phyloP scores from a whole-genome alignment of 176 grass and related monocot genomes.

The Oryza meyeriana region DNA sequence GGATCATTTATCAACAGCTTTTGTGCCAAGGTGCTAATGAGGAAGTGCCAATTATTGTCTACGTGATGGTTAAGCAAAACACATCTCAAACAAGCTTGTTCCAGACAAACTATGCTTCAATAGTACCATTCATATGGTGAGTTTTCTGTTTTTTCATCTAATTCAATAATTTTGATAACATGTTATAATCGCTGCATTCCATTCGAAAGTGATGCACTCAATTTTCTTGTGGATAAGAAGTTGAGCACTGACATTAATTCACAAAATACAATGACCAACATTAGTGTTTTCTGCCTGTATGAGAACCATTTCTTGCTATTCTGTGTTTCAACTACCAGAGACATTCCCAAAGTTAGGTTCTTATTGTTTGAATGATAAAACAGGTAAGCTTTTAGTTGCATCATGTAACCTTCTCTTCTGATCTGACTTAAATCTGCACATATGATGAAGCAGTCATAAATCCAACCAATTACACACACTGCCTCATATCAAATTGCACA shows the following conservation, averaged over 20 bases:
- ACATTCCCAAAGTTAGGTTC: background rate
- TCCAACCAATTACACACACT: background rate
- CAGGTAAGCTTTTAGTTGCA: background rate
- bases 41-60: background rate
- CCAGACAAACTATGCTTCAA: background rate
- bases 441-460: background rate
- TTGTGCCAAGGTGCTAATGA: background rate
- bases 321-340: background rate
- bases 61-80: background rate
- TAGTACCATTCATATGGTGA: background rate
- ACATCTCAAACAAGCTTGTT: background rate
- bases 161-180: background rate
- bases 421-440: background rate
- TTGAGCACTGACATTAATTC: background rate
- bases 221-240: background rate
- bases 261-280: background rate
- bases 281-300: background rate
- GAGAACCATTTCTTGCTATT: constrained; percentile 4
- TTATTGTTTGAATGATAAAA: constrained; percentile 10
- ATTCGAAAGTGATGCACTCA: background rate
- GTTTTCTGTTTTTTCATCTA: background rate
- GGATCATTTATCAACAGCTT: background rate
- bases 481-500: background rate
- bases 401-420: background rate
- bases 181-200: background rate